Conservation (phyloP, 2,329 filamentous ascomycete genomes). For the Grosmannia clavigera region DNA sequence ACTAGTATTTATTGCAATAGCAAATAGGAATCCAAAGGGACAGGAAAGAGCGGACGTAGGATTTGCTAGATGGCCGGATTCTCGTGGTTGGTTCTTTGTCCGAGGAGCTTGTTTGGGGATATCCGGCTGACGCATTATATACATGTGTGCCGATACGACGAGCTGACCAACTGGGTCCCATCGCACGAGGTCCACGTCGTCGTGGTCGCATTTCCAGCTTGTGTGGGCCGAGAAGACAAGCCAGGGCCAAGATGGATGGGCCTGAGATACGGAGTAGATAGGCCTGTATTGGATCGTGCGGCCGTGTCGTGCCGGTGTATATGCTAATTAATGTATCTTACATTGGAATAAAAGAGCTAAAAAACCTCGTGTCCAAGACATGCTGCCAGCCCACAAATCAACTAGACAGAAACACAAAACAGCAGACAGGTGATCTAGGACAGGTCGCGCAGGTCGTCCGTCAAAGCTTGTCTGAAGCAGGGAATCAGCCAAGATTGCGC, state of each 20-base stretch:
- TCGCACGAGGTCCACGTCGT: not conserved
- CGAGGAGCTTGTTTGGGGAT: not conserved
- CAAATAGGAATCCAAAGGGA: not conserved
- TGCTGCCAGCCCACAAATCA: not conserved
- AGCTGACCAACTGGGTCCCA: not conserved
- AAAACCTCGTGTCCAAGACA: not conserved
- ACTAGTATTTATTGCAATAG: not conserved
- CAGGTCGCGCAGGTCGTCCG: not conserved
- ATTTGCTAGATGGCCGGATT: not conserved
- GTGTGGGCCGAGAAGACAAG: not conserved
- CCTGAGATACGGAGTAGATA: not conserved
- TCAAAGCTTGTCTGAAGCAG: not conserved
- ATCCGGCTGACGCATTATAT: not conserved
- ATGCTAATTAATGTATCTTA: not conserved
- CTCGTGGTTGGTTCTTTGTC: not conserved
- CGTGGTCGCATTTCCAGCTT: not conserved
- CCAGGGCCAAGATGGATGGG: not conserved
- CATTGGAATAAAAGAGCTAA: not conserved
- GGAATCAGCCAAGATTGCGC: not conserved
- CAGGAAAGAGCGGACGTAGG: not conserved
- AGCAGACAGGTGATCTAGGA: not conserved
- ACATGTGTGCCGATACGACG: not conserved
- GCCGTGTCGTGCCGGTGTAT: not conserved
- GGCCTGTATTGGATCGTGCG: not conserved
- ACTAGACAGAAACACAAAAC: not conserved